These are phyloP conservation scores for Juncus inflexus DNA, from an alignment of 176 grass and related monocot species.

Conservation along the genomic window DNA sequence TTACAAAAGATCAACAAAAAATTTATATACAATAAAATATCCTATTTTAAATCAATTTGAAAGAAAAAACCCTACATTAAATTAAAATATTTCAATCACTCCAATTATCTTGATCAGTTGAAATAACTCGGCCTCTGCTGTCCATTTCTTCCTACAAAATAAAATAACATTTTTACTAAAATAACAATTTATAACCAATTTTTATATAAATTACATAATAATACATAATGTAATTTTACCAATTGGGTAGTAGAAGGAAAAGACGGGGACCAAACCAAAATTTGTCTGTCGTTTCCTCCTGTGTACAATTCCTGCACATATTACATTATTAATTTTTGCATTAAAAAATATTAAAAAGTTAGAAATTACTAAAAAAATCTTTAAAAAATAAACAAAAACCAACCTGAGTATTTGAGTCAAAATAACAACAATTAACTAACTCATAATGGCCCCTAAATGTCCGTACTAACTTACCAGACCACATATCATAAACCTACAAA, in stretches of 20 bases:
- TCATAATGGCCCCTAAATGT: constrained; percentile 86
- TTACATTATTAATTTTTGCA: constrained; percentile 28
- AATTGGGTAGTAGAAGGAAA: constrained; percentile 54
- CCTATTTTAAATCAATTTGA: too few species aligned
- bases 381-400: background rate
- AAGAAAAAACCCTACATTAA: background rate
- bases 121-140: constrained; percentile 23
- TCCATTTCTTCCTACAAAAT: constrained; percentile 57
- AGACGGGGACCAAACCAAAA: constrained; percentile 89
- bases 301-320: constrained; percentile 78
- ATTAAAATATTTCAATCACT: constrained; percentile 43
- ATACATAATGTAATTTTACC: constrained; percentile 38
- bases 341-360: background rate
- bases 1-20: too few species aligned
- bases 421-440: constrained; percentile 82
- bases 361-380: background rate
- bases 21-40: too few species aligned
- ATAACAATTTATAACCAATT: background rate
- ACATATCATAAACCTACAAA: constrained; percentile 66
- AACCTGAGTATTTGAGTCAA: constrained; percentile 64
- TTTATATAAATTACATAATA: background rate
- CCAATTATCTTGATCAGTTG: constrained; percentile 77
- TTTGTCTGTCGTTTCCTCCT: constrained; percentile 94
- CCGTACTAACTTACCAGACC: constrained; percentile 54
- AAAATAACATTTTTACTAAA: background rate